Conservation (phyloP, 768 basidiomycete species). For the Trametes coccinea region DNA sequence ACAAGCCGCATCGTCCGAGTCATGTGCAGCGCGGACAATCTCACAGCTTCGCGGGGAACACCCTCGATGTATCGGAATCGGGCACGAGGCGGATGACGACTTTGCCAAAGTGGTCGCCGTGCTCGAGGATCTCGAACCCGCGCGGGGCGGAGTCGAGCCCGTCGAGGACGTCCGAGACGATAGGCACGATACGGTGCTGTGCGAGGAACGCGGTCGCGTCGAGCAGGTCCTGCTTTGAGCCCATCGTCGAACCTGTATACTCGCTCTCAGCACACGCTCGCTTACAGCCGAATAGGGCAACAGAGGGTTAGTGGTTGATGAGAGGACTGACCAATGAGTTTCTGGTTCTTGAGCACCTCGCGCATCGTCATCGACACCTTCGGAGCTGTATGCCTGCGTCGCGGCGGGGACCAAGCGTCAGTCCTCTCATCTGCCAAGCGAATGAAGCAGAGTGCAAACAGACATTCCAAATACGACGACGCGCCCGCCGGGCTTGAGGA, state of each 20-base stretch:
- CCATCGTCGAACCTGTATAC: conserved; percentile 76
- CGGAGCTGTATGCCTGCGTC: conserved; percentile 58
- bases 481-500: conserved; percentile 39
- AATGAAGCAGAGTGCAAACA: conserved; percentile 6
- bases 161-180: conserved; percentile 68
- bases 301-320: background rate
- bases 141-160: conserved; percentile 57
- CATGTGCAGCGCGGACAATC: too few relatives aligned
- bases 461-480: conserved; percentile 44
- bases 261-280: too few relatives aligned
- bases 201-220: conserved; percentile 71
- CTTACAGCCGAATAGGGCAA: too few relatives aligned
- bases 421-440: background rate
- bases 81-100: conserved; percentile 55
- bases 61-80: background rate
- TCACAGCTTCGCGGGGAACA: conserved; percentile 11
- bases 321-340: conserved; percentile 59
- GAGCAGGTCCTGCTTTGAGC: conserved; percentile 70
- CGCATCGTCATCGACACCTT: conserved; percentile 72
- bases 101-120: conserved; percentile 76
- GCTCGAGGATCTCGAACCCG: conserved; percentile 68
- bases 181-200: conserved; percentile 65
- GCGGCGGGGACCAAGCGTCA: conserved; percentile 13
- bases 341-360: conserved; percentile 72
- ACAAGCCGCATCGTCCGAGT: too few relatives aligned